Evolutionary conservation across 176 grass and related monocot species (phyloP).

Genomic region (bread wheat (Triticum aestivum)): DNA sequence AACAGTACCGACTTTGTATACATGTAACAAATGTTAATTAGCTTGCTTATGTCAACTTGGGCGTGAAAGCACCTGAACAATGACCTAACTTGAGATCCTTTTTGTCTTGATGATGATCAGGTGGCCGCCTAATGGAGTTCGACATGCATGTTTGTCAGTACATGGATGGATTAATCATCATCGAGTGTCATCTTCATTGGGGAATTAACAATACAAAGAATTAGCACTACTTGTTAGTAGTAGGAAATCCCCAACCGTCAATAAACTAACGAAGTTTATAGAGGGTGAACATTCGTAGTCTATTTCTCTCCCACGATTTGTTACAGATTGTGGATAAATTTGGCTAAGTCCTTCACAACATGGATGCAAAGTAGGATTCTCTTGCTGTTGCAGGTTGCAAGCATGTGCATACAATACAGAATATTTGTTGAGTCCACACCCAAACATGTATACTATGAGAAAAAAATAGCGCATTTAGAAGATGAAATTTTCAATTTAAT

Average conservation of each 20-base stretch:
- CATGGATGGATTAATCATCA: conserved; percentile 10
- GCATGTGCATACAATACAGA: too few species aligned
- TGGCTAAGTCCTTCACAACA: too few species aligned
- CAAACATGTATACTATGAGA: too few species aligned
- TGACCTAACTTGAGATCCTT: conserved; percentile 54
- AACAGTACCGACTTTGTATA: background rate
- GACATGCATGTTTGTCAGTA: conserved; percentile 6
- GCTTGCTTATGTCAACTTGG: conserved; percentile 9
- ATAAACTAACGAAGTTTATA: background rate
- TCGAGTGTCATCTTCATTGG: conserved; percentile 34
- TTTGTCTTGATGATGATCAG: conserved; percentile 20
- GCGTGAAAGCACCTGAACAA: conserved; percentile 50
- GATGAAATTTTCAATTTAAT: too few species aligned
- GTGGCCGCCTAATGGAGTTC: conserved; percentile 40
- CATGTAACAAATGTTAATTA: background rate
- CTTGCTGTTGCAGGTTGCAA: too few species aligned
- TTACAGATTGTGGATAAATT: too few species aligned
- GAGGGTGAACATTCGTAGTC: too few species aligned
- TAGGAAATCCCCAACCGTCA: conserved; percentile 35
- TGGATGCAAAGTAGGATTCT: too few species aligned
- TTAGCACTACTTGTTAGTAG: conserved; percentile 32
- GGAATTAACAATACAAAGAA: conserved; percentile 49
- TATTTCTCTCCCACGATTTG: too few species aligned
- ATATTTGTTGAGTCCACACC: too few species aligned
- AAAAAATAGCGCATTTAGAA: too few species aligned